Percentiles rank a stretch among this genome's conserved stretches.
phyloP scores from a whole-genome alignment of 345 rosid genomes.

The Eucalyptus cladocalyx region DNA sequence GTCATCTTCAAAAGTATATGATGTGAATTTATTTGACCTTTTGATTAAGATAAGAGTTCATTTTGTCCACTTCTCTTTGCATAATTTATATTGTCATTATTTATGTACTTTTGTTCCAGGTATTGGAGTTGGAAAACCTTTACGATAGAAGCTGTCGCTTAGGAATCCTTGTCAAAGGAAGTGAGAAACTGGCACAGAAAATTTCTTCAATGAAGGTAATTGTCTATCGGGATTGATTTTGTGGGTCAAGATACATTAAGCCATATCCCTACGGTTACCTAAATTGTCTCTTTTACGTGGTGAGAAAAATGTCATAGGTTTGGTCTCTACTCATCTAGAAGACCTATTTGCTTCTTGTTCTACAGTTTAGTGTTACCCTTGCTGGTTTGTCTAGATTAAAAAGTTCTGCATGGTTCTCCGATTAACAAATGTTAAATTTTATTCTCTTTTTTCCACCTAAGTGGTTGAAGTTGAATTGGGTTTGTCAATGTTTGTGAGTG shows the following conservation, averaged over 20 bases:
- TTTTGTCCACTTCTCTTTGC: neutral
- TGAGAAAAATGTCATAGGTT: neutral
- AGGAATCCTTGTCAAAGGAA: slow-evolving; percentile 41
- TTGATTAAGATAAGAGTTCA: neutral
- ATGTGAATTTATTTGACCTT: neutral
- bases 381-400: neutral
- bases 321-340: neutral
- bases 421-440: neutral
- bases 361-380: neutral
- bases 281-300: neutral
- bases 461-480: neutral
- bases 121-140: slow-evolving; percentile 54
- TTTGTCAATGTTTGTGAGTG: neutral
- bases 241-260: neutral
- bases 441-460: neutral
- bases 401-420: neutral
- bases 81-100: neutral
- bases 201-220: slow-evolving; percentile 58
- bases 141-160: slow-evolving; percentile 38
- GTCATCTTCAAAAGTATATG: slow-evolving; percentile 32
- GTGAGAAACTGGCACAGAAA: slow-evolving; percentile 38
- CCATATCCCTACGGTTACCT: neutral
- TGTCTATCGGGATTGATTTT: neutral
- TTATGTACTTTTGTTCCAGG: slow-evolving; percentile 18
- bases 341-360: neutral